Evolutionary conservation across 2,329 filamentous ascomycete genomes (phyloP), one percentile per base, ranked within the genome.

Genomic region (Hymenoscyphus scutula): DNA sequence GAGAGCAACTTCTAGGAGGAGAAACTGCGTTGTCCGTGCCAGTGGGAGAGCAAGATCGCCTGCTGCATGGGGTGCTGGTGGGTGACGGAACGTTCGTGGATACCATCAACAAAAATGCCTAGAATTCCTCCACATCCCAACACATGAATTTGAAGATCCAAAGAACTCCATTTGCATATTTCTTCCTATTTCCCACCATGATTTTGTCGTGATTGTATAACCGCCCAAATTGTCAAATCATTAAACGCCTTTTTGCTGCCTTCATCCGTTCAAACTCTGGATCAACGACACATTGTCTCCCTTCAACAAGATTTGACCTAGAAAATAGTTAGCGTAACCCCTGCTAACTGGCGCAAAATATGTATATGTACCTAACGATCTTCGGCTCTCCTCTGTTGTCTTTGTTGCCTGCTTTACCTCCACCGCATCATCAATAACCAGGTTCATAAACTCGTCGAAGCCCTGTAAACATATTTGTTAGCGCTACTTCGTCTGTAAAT

Each of bases 381-480:
- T 87, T 75, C 93, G 84, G 69, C 86, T 87, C 78, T 96, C 93
- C 69, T 89, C 86, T 51, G 90, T 89, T 17, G 85, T 87, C 81
- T 96, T 96, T 66, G 90, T 92, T 61, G 91, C 82, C 74, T 92
- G 85, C 76, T 89, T 90, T 53, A 99, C 92, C 78, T 98, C 94
- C 62, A 97, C 87, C 32, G 95, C 95, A 71, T 99, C 92, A 74
- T 99, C 95, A 69, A 97, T 85, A 45, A 98, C 95, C 57, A 99
- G 82, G 80, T 99, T 99, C 93, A 99, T 97, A 80, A 98, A 99
- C 78, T 99, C 95, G 76, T 99, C 95, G 70, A 99, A 99, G 15
- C 95, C 93, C 92, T 97, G 66, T 1, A 38, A 2, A 23, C 45
- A 11, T 19, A 60, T 69, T 55, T 10, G 53, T 74, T 58, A 73